Evolutionary conservation across 2,329 filamentous ascomycete genomes (phyloP), one percentile per base, ranked within the genome.

Genomic region (Trichoderma sp.): DNA sequence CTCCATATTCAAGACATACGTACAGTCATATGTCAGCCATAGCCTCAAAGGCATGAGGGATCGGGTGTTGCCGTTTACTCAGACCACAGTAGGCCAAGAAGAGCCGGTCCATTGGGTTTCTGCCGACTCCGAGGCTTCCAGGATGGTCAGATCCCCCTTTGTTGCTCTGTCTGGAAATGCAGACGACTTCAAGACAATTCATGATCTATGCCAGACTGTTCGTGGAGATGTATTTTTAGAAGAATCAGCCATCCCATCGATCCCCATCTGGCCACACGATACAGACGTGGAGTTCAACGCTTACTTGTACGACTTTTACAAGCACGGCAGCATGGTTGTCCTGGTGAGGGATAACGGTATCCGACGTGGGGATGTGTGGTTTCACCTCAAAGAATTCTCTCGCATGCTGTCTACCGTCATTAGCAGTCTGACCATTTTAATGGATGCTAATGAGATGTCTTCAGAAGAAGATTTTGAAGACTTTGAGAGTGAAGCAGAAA

Each of bases 271-370:
- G 72, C 86, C 87, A 0, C 80, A 88, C 30, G 86, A 90, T 65
- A 81, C 83, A 3, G 78, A 70, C 10, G 76, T 78, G 14, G 85
- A 85, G 0, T 82, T 89, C 70, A 92, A 92, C 72, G 88, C 89
- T 0, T 91, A 91, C 74, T 79, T 94, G 0, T 88, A 90, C 70
- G 90, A 94, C 77, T 95, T 94, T 78, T 94, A 87, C 83, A 91
- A 88, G 77, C 89, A 94, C 73, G 91, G 91, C 4, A 87, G 90
- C 74, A 76, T 89, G 26, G 76, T 82, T 1, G 85, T 87, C 0
- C 79, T 94, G 2, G 85, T 86, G 14, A 79, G 77, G 0, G 90
- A 88, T 34, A 94, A 95, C 75, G 83, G 85, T 3, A 89, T 95
- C 74, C 87, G 86, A 55, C 79, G 81, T 1, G 86, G 87, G 5